Base-by-base conservation (phyloP, 2,329 filamentous ascomycete genomes). In the Neurospora sp. region DNA sequence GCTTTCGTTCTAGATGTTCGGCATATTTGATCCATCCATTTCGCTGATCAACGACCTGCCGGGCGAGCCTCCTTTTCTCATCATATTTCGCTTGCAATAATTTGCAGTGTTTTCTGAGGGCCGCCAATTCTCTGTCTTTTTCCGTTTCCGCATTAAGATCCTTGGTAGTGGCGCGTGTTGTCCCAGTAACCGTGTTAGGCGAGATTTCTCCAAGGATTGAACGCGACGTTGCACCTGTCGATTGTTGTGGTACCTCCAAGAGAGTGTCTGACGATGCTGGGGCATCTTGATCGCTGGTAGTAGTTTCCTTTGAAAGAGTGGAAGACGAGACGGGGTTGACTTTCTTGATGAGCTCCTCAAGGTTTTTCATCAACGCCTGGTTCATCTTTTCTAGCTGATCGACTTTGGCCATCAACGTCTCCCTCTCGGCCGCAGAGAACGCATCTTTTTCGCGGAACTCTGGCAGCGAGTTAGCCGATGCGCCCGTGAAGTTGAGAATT, bases 21-120 rank as follows among this genome's bases (percentile, higher is more conserved):
- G 82, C 82, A 69, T 85, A 82, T 6, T 78, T 76, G 36, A 79
- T 78, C 85, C 85, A 88, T 39, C 75, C 74, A 6, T 83, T 79
- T 4, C 81, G 80, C 33, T 82, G 79, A 1, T 80, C 77, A 37
- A 81, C 82, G 66, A 81, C 80, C 72, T 80, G 82, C 39, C 69
- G 80, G 80, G 66, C 82, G 78, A 2, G 33, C 74, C 8, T 69
- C 23, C n/a, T 83, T 72, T 82, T 67, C 75, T 76, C 37, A 75
- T 80, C 77, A 69, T 83, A 83, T 68, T 79, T 83, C 23, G 77
- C 76, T 37, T 80, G 77, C 1, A 84, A 74, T 66, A 79, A 81
- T 5, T 74, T 72, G 68, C 81, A 81, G 66, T 81, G 80, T 15
- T 69, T 69, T 6, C 66, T 39, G 3, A 75, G 70, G 17, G 41